Percentiles rank a stretch among this genome's conserved stretches.
Evolutionary conservation across 2,329 filamentous ascomycete species (phyloP).

Genomic region (Seiridium cupressi): DNA sequence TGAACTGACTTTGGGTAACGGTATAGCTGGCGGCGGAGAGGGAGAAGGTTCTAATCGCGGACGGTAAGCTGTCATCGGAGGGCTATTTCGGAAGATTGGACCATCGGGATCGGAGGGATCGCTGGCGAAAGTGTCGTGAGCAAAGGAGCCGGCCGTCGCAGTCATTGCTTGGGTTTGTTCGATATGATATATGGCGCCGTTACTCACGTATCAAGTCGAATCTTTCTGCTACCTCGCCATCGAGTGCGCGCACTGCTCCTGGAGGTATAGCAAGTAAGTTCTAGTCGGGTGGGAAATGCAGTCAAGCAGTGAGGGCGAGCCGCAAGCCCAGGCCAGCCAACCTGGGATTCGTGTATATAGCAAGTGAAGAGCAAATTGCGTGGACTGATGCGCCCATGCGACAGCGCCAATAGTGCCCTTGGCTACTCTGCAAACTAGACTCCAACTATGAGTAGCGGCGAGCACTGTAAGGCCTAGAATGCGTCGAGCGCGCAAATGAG

Average conservation of each 20-base stretch:
- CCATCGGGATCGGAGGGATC: slow-evolving; percentile 48
- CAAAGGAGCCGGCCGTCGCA: slow-evolving; percentile 27
- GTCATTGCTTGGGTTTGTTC: slow-evolving; percentile 27
- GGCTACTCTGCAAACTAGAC: not conserved
- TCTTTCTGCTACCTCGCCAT: slow-evolving; percentile 12
- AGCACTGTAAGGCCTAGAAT: not conserved
- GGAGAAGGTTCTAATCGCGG: slow-evolving; percentile 48
- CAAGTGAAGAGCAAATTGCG: slow-evolving; percentile 2
- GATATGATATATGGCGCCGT: slow-evolving; percentile 22
- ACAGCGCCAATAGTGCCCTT: slow-evolving; percentile 1
- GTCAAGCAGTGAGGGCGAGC: not conserved
- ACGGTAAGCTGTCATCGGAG: slow-evolving; percentile 35
- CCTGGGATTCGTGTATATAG: not conserved
- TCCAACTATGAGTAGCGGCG: not conserved
- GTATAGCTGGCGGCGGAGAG: slow-evolving; percentile 46
- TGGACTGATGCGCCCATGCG: not conserved
- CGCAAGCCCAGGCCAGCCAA: not conserved
- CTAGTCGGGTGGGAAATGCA: not conserved
- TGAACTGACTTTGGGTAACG: slow-evolving; percentile 42
- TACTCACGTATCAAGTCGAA: slow-evolving; percentile 29
- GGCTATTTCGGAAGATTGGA: slow-evolving; percentile 39
- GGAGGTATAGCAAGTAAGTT: not conserved
- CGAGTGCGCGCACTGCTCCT: not conserved
- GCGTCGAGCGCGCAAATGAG: not conserved
- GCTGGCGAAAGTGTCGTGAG: slow-evolving; percentile 29